Evolutionary conservation across 2,329 filamentous ascomycete species (phyloP), one percentile per base, ranked within the genome.

Genomic region (Tolypocladium nubicola): DNA sequence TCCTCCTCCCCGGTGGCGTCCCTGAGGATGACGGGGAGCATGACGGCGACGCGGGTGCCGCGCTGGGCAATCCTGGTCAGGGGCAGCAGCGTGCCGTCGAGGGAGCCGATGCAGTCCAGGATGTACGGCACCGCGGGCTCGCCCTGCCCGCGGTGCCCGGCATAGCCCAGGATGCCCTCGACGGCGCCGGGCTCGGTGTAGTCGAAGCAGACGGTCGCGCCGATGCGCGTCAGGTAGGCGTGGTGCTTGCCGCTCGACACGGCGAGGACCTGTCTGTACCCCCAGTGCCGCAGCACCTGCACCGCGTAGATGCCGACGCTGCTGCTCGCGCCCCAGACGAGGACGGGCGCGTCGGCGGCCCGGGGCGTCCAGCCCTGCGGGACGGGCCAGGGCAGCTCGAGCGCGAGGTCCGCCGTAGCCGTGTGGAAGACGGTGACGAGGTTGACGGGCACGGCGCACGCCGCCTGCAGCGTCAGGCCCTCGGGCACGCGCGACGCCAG

Each of bases 351-450:
- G 9, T 76, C 64, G 0, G 70, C 71, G 43, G 65, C 59, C 7
- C 61, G 71, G 56, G 66, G 71, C 47, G 60, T 71, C 62, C 71
- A 80, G 14, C 61, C 66, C 19, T 69, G 65, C 0, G 78, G 78
- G 49, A 77, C 75, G 0, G 82, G 82, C 81, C 82, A 86, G 0
- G 82, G 81, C 0, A 83, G 72, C 38, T 75, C 73, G 23, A 87
- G 67, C 0, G 67, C 72, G 14, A 86, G 70, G 59, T 86, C 81
- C 1, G 58, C 59, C 1, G 67, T 70, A 3, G 80, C 65, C 6
- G 79, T 71, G 64, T 86, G 81, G 65, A 85, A 81, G 13, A 79
- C 80, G 0, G 82, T 85, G 37, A 86, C 77, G 35, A 83, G 67
- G 61, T 84, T 86, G 53, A 80, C 78, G 0, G 81, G 77, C 2